phyloP scores from a whole-genome alignment of 345 rosid genomes.

The Pugionium cornutum region DNA sequence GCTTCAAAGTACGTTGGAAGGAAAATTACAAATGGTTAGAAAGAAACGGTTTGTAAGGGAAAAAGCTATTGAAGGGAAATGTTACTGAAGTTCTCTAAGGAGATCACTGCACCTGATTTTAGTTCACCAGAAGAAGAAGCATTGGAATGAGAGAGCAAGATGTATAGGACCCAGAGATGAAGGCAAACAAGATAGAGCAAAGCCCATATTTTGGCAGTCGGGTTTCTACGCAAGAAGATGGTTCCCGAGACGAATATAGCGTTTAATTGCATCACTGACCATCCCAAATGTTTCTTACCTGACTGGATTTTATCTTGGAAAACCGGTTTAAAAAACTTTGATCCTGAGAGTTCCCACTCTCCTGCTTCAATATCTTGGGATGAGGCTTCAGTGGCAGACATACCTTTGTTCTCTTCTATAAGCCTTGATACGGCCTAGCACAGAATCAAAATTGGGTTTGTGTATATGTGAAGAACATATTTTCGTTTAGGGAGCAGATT shows the following conservation, averaged over 20 bases:
- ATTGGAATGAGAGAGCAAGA: conserved; percentile 54
- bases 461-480: conserved; percentile 5
- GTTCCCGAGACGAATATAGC: conserved; percentile 72
- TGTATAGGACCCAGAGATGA: conserved; percentile 90
- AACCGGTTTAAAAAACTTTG: conserved; percentile 50
- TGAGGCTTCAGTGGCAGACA: conserved; percentile 35
- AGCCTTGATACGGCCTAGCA: conserved; percentile 73
- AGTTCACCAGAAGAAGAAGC: conserved; percentile 46
- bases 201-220: conserved; percentile 74
- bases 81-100: conserved; percentile 72
- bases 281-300: conserved; percentile 71
- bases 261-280: conserved; percentile 69
- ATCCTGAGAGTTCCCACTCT: conserved; percentile 51
- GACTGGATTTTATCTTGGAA: conserved; percentile 64
- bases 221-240: conserved; percentile 71
- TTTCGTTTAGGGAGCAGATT: conserved; percentile 1
- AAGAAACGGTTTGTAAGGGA: background rate
- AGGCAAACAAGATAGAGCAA: conserved; percentile 67
- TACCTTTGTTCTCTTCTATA: conserved; percentile 65
- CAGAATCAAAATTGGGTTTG: conserved; percentile 15
- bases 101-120: conserved; percentile 68
- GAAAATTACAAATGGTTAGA: conserved; percentile 6
- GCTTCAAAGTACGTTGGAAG: conserved; percentile 3
- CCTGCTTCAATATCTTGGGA: conserved; percentile 71
- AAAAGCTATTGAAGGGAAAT: conserved; percentile 37